phyloP scores from a whole-genome alignment of 2,329 filamentous ascomycete species.

The Colletotrichum aenigma region DNA sequence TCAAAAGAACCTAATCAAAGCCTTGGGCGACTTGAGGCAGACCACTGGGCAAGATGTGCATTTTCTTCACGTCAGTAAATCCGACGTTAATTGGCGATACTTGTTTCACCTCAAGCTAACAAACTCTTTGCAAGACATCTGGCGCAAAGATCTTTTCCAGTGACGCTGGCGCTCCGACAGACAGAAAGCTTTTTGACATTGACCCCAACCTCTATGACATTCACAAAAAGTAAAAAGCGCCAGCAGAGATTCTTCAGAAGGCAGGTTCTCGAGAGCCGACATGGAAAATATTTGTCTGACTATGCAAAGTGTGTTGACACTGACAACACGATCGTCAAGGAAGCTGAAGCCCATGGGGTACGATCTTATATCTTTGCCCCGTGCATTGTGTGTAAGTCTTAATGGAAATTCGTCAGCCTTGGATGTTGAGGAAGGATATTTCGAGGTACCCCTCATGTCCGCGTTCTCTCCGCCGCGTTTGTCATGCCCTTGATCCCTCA shows the following conservation, averaged over 20 bases:
- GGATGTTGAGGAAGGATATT: rapidly evolving
- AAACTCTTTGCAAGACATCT: neutral
- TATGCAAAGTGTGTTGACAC: neutral
- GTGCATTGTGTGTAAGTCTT: neutral
- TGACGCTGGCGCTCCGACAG: neutral
- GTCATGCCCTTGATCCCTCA: neutral
- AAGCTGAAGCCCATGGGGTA: neutral
- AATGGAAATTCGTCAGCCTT: neutral
- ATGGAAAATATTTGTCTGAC: neutral
- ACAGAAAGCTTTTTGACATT: neutral
- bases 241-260: neutral
- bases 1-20: neutral
- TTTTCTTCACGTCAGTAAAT: neutral
- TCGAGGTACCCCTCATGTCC: neutral
- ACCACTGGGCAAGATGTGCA: neutral
- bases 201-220: neutral
- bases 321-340: neutral
- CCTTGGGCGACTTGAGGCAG: neutral
- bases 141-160: neutral
- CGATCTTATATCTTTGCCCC: neutral
- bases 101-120: neutral
- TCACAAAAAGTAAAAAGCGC: neutral
- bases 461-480: rapidly evolving
- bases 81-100: neutral
- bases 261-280: neutral